phyloP scores from a whole-genome alignment of 179 eudicot genomes.

The Drosera spatulata region DNA sequence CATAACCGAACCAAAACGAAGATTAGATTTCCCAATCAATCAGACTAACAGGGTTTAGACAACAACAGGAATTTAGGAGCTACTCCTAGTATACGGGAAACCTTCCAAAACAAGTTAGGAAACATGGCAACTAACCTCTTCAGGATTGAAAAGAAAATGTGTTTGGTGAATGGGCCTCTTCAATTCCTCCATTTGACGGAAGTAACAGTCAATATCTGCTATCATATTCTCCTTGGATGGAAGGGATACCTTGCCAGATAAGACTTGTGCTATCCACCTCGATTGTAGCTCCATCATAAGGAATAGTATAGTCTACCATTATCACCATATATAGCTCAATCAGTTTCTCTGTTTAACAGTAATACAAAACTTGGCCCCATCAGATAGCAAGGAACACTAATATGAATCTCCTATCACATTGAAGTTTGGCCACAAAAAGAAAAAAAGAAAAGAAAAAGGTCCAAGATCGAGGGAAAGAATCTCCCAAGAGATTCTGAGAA shows the following conservation, averaged over 20 bases:
- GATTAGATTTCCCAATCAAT: no score
- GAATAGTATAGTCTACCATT: constrained; percentile 13
- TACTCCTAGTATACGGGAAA: no score
- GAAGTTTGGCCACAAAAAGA: no score
- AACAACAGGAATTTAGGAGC: no score
- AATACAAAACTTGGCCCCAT: no score
- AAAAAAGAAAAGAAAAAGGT: no score
- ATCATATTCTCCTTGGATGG: constrained; percentile 20
- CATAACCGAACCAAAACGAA: background rate
- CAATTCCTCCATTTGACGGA: constrained; percentile 14
- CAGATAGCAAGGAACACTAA: no score
- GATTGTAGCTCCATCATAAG: constrained; percentile 24
- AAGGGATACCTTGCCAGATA: constrained; percentile 21
- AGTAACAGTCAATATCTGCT: constrained; percentile 16
- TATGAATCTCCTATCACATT: no score
- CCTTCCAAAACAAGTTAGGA: background rate
- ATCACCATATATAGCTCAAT: background rate
- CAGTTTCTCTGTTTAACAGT: no score
- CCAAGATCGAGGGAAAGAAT: no score
- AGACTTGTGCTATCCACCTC: constrained; percentile 22
- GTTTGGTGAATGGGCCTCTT: constrained; percentile 21
- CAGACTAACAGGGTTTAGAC: no score
- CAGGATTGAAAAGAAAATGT: constrained; percentile 9
- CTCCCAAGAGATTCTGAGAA: no score
- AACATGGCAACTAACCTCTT: constrained; percentile 13